phyloP scores from a whole-genome alignment of 257 asterid genomes.

The Solanum boliviense region DNA sequence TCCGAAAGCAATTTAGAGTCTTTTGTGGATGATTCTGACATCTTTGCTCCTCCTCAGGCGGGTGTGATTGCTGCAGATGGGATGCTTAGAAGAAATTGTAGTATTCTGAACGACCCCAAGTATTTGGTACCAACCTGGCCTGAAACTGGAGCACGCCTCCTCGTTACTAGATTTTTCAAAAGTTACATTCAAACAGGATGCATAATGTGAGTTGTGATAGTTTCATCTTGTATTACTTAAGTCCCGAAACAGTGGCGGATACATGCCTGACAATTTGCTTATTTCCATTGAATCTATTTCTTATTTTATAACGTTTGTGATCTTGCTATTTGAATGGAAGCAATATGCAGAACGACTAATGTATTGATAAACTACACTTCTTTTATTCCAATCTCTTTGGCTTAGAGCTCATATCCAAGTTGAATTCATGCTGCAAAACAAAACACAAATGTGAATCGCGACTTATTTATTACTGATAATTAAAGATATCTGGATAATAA shows the following conservation, averaged over 20 bases:
- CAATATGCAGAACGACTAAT: not conserved
- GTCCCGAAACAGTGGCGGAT: not conserved
- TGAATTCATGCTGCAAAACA: not conserved
- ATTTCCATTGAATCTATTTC: no score
- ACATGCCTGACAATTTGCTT: not conserved
- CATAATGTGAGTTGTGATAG: conserved; percentile 43
- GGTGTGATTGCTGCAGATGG: conserved; percentile 62
- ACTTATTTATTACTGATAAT: not conserved
- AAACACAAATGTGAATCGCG: not conserved
- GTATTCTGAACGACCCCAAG: conserved; percentile 31
- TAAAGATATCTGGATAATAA: not conserved
- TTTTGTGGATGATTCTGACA: not conserved
- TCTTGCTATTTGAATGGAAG: not conserved
- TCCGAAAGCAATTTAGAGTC: not conserved
- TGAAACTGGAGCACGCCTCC: conserved; percentile 64
- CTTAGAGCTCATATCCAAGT: not conserved
- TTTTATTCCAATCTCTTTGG: not conserved
- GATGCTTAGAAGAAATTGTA: conserved; percentile 25
- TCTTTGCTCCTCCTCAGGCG: conserved; percentile 23
- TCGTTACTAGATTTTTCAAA: conserved; percentile 52
- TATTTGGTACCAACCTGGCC: conserved; percentile 72
- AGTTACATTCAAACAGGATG: conserved; percentile 46
- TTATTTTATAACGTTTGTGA: not conserved
- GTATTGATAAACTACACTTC: not conserved
- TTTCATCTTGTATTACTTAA: not conserved